A percentile compares a stretch with the other conserved stretches of the same genome.
phyloP scores from a whole-genome alignment of 148 eudicot genomes.

The Tetragonia tetragonoides region DNA sequence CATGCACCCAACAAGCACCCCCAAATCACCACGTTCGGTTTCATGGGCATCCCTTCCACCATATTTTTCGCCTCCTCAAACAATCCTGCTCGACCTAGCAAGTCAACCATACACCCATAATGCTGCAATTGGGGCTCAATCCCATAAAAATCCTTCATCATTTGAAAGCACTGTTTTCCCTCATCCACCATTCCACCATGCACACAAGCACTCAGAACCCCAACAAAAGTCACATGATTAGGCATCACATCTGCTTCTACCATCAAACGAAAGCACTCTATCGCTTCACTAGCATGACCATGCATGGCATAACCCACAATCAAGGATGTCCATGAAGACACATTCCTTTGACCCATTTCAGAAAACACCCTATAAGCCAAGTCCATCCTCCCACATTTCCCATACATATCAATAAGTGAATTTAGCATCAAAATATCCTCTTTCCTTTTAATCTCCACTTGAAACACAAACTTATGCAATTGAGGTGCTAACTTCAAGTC shows the following conservation, averaged over 20 bases:
- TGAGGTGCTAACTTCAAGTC: slow-evolving; percentile 63
- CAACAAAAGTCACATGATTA: slow-evolving; percentile 70
- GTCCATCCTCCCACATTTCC: slow-evolving; percentile 89
- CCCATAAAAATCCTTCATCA: slow-evolving; percentile 52
- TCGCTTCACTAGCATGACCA: slow-evolving; percentile 52
- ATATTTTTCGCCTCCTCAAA: slow-evolving; percentile 52
- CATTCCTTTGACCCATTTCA: slow-evolving; percentile 50
- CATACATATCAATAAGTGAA: slow-evolving; percentile 74
- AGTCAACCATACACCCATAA: slow-evolving; percentile 69
- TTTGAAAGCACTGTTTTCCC: slow-evolving; percentile 51
- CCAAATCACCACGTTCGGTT: slow-evolving; percentile 73
- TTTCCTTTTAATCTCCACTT: slow-evolving; percentile 36
- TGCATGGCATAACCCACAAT: slow-evolving; percentile 75
- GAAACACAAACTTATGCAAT: slow-evolving; percentile 62
- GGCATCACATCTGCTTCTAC: slow-evolving; percentile 50
- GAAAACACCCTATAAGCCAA: slow-evolving; percentile 57
- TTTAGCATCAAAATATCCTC: slow-evolving; percentile 60
- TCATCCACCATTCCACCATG: slow-evolving; percentile 76
- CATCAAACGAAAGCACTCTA: slow-evolving; percentile 55
- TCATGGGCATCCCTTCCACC: slow-evolving; percentile 64
- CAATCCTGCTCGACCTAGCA: slow-evolving; percentile 66
- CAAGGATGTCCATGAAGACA: slow-evolving; percentile 88
- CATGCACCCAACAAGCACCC: slow-evolving; percentile 85
- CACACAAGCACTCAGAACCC: slow-evolving; percentile 76
- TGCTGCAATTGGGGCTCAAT: slow-evolving; percentile 60